Percentiles rank a stretch among this genome's conserved stretches.
Evolutionary conservation across 306 rosid species (phyloP).

Genomic region (Quercus alba): DNA sequence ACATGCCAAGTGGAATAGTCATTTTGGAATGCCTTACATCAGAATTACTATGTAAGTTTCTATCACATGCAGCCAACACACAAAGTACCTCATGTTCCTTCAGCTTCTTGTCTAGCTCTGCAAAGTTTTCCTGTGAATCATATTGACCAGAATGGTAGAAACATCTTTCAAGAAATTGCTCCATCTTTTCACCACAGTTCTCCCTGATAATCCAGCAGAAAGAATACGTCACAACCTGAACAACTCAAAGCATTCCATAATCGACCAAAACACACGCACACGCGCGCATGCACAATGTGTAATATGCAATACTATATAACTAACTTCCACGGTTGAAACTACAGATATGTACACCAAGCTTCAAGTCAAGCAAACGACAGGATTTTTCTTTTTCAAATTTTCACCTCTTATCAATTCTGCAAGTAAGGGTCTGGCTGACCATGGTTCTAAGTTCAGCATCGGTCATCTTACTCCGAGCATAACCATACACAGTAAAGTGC

Average conservation of each 20-base stretch:
- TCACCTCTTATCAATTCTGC: slow-evolving; percentile 88
- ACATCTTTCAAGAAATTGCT: slow-evolving; percentile 76
- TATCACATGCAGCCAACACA: neutral
- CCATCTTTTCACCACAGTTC: slow-evolving; percentile 84
- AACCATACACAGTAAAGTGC: slow-evolving; percentile 81
- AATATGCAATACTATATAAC: neutral
- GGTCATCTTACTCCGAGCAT: slow-evolving; percentile 92
- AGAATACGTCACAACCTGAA: slow-evolving; percentile 8
- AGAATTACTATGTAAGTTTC: neutral
- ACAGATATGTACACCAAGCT: neutral
- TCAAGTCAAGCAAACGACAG: slow-evolving; percentile 3
- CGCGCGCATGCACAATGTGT: neutral
- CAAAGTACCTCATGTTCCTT: slow-evolving; percentile 78
- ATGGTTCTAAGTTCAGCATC: slow-evolving; percentile 75
- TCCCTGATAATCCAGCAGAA: slow-evolving; percentile 53
- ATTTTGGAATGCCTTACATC: too few relatives aligned
- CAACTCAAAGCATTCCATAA: neutral
- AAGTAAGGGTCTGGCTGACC: slow-evolving; percentile 94
- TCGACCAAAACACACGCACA: slow-evolving; percentile 2
- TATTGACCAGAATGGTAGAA: slow-evolving; percentile 95
- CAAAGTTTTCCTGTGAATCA: slow-evolving; percentile 74
- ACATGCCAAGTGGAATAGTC: too few relatives aligned
- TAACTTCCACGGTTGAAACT: neutral
- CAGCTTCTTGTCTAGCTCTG: slow-evolving; percentile 71
- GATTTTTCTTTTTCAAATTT: neutral